Conservation (phyloP, 768 basidiomycete genomes). For the Auriscalpium vulgare region DNA sequence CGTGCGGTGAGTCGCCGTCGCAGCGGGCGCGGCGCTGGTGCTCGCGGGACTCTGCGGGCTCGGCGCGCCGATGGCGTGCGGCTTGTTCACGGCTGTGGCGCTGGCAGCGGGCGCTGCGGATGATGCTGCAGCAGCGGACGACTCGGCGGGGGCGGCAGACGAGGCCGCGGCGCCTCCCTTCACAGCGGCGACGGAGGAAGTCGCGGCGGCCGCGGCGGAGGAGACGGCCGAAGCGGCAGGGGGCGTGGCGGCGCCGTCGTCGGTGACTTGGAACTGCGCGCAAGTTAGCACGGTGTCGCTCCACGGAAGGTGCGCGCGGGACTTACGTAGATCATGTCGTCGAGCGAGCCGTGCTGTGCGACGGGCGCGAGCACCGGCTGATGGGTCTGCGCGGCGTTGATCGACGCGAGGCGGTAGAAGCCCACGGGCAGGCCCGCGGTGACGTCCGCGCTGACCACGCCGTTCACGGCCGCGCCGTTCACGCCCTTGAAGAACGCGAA, state of each 20-base stretch:
- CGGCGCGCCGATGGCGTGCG: not conserved
- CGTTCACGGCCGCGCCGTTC: constrained; percentile 36
- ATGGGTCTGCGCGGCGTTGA: constrained; percentile 40
- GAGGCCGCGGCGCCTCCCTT: not conserved
- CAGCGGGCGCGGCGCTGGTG: not conserved
- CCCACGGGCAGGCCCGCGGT: constrained; percentile 36
- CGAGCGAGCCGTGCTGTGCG: constrained; percentile 34
- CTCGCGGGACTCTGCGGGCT: not conserved
- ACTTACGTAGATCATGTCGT: constrained; percentile 33
- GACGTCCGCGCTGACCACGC: constrained; percentile 31
- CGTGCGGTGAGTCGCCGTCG: not conserved
- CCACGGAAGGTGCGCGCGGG: not conserved
- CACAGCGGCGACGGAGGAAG: not conserved
- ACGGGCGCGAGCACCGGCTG: constrained; percentile 29
- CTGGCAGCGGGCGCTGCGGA: not conserved
- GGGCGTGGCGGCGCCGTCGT: not conserved
- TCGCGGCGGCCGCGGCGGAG: not conserved
- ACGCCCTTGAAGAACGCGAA: constrained; percentile 57
- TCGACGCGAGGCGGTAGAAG: constrained; percentile 31
- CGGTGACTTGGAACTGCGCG: constrained; percentile 2
- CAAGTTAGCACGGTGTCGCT: not conserved
- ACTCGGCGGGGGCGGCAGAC: not conserved
- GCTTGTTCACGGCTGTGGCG: not conserved
- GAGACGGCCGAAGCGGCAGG: not conserved
- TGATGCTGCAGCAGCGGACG: not conserved